A percentile compares a stretch with the other conserved stretches of the same genome.
phyloP scores from a whole-genome alignment of 495 filamentous ascomycete species.

The Podospora pseudocomata region DNA sequence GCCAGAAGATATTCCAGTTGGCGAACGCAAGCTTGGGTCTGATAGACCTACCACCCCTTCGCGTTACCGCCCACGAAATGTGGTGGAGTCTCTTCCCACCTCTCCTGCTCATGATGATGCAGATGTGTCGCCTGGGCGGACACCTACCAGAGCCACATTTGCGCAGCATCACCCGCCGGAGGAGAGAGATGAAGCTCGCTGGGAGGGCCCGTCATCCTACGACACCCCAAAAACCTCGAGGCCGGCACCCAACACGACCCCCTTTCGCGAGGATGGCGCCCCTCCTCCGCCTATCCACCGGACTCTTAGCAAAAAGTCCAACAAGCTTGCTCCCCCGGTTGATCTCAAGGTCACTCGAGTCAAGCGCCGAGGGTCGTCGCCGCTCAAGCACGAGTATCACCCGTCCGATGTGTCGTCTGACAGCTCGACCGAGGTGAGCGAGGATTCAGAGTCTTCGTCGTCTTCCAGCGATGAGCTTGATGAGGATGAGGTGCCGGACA shows the following conservation, averaged over 20 bases:
- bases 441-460: conserved; percentile 42
- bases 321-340: conserved; percentile 49
- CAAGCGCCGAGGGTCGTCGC: conserved; percentile 79
- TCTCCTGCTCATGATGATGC: conserved; percentile 2
- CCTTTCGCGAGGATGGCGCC: conserved; percentile 41
- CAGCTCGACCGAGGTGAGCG: conserved; percentile 47
- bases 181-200: conserved; percentile 11
- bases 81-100: conserved; percentile 1
- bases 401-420: conserved; percentile 69
- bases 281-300: conserved; percentile 53
- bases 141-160: conserved; percentile 31
- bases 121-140: conserved; percentile 26
- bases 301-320: conserved; percentile 39
- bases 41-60: conserved; percentile 29
- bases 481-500: conserved; percentile 48
- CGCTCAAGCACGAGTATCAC: conserved; percentile 95
- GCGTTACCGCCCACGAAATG: conserved; percentile 23
- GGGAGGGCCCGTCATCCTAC: conserved; percentile 28
- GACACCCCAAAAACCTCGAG: conserved; percentile 36
- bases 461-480: conserved; percentile 52
- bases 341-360: conserved; percentile 40
- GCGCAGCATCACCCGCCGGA: conserved; percentile 11
- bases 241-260: conserved; percentile 44
- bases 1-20: conserved; percentile 66
- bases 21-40: conserved; percentile 50